phyloP scores from a whole-genome alignment of 495 filamentous ascomycete species.

The Entonaema liquescens region DNA sequence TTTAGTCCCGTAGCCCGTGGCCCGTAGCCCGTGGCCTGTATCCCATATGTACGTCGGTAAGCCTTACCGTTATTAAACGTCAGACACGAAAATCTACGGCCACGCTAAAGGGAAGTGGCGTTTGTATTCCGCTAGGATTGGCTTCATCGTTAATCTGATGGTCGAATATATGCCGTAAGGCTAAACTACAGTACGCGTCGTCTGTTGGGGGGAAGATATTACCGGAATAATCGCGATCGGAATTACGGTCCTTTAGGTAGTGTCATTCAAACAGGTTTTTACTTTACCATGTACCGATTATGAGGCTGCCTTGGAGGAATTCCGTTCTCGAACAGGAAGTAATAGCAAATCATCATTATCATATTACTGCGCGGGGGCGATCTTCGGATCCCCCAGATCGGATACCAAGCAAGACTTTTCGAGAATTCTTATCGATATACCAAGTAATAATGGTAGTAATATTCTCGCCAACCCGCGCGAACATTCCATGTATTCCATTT shows the following conservation, averaged over 20 bases:
- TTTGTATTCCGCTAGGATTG: not conserved
- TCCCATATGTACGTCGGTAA: constrained; percentile 10
- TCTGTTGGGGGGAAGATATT: no score
- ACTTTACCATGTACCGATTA: not conserved
- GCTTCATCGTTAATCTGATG: not conserved
- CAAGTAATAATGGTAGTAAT: not conserved
- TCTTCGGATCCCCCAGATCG: constrained; percentile 31
- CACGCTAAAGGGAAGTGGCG: not conserved
- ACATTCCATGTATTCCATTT: not conserved
- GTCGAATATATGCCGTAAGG: not conserved
- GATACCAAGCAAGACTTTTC: constrained; percentile 15
- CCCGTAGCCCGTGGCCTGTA: no score
- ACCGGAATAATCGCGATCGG: not conserved
- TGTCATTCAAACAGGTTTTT: not conserved
- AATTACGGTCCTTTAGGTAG: not conserved
- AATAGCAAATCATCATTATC: constrained; percentile 35
- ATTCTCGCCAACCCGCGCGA: not conserved
- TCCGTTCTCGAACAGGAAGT: constrained; percentile 7
- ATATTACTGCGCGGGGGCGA: constrained; percentile 32
- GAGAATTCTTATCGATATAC: constrained; percentile 29
- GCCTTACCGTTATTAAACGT: constrained; percentile 21
- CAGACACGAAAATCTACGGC: not conserved
- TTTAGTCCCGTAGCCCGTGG: not conserved
- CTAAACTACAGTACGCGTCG: not conserved
- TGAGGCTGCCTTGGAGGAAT: constrained; percentile 1